Evolutionary conservation across 805 yeast genomes (phyloP).

Genomic region (Ogataea glucozyma): DNA sequence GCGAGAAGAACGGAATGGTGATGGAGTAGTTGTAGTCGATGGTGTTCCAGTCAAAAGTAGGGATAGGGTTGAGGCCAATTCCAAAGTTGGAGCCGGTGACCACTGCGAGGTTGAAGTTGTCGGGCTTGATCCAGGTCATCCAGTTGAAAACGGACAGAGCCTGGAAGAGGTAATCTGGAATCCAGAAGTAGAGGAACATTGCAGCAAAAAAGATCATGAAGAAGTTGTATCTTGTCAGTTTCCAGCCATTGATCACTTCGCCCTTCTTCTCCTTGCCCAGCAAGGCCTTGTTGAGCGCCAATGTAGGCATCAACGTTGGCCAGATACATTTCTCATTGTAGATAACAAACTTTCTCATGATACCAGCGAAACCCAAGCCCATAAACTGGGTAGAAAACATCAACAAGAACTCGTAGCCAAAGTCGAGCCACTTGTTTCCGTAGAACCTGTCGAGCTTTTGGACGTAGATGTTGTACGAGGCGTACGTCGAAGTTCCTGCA

Average conservation of each 20-base stretch:
- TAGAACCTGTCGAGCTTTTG: slow-evolving; percentile 32
- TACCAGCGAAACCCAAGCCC: slow-evolving; percentile 69
- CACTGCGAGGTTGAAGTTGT: slow-evolving; percentile 60
- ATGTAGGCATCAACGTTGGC: slow-evolving; percentile 65
- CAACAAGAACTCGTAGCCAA: slow-evolving; percentile 55
- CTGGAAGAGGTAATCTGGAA: slow-evolving; percentile 62
- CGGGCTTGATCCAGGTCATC: slow-evolving; percentile 63
- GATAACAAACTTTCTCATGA: slow-evolving; percentile 59
- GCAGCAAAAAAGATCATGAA: slow-evolving; percentile 42
- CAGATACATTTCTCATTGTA: slow-evolving; percentile 66
- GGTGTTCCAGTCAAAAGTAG: slow-evolving; percentile 70
- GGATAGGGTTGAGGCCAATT: slow-evolving; percentile 60
- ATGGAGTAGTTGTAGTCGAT: slow-evolving; percentile 60
- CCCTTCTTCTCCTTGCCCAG: slow-evolving; percentile 42
- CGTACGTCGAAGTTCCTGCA: slow-evolving; percentile 35
- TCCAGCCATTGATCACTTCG: slow-evolving; percentile 63
- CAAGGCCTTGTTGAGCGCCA: slow-evolving; percentile 57
- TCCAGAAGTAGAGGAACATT: slow-evolving; percentile 49
- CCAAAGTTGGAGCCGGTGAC: slow-evolving; percentile 67
- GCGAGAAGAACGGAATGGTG: slow-evolving; percentile 56
- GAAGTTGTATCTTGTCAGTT: slow-evolving; percentile 50
- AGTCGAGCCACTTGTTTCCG: slow-evolving; percentile 31
- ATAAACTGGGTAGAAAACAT: slow-evolving; percentile 59
- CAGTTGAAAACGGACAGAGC: slow-evolving; percentile 63
- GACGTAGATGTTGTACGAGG: slow-evolving; percentile 37